These are phyloP conservation scores for Flaveria bidentis DNA, from an alignment of 129 eudicot species.

Conservation along the genomic window DNA sequence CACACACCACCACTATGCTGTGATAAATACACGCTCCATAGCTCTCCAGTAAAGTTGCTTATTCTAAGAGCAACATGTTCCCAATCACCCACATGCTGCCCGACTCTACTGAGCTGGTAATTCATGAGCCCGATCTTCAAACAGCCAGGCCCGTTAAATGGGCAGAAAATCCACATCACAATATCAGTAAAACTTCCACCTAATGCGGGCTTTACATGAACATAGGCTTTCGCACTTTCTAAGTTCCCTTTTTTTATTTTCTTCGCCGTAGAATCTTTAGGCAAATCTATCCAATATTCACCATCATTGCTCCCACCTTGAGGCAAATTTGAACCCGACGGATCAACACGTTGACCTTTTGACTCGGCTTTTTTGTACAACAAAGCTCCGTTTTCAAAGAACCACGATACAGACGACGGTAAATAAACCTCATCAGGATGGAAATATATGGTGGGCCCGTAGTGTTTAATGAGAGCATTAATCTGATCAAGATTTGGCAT, in stretches of 20 bases:
- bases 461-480: constrained; percentile 69
- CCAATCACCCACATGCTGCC: constrained; percentile 95
- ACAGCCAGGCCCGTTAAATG: constrained; percentile 86
- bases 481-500: constrained; percentile 92
- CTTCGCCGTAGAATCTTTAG: constrained; percentile 46
- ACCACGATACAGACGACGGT: constrained; percentile 94
- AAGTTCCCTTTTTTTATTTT: constrained; percentile 62
- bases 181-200: constrained; percentile 88
- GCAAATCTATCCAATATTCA: constrained; percentile 83
- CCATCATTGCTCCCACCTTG: constrained; percentile 73
- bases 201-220: constrained; percentile 86
- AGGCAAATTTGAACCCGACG: constrained; percentile 72
- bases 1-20: constrained; percentile 94
- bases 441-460: constrained; percentile 83
- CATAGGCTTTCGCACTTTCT: constrained; percentile 68
- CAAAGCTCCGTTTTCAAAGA: constrained; percentile 72
- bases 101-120: constrained; percentile 53
- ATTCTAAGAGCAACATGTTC: constrained; percentile 84
- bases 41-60: constrained; percentile 88
- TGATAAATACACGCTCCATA: constrained; percentile 70
- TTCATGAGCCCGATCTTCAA: constrained; percentile 71
- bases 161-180: constrained; percentile 88
- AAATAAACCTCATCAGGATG: constrained; percentile 79
- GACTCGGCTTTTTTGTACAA: constrained; percentile 47
- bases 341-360: constrained; percentile 56